Evolutionary conservation across 2,329 filamentous ascomycete genomes (phyloP).

Genomic region (Pestalotiopsis sp.): DNA sequence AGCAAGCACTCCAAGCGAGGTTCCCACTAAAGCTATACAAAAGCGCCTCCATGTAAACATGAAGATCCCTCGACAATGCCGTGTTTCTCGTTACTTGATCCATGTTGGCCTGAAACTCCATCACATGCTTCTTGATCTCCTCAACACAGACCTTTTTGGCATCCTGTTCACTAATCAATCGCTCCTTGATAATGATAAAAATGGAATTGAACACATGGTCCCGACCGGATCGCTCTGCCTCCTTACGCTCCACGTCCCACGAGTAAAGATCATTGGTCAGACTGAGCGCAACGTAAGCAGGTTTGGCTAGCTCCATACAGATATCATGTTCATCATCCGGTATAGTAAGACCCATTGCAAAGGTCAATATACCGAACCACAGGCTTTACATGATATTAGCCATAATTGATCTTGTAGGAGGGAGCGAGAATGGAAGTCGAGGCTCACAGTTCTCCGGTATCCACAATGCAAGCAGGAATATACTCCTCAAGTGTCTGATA

Average conservation of each 20-base stretch:
- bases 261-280: conserved; percentile 44
- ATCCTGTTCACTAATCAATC: conserved; percentile 22
- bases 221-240: conserved; percentile 25
- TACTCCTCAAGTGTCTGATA: conserved; percentile 30
- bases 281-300: conserved; percentile 31
- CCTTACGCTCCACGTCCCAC: conserved; percentile 36
- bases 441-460: conserved; percentile 30
- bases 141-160: conserved; percentile 19
- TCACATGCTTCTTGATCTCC: conserved; percentile 12
- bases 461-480: conserved; percentile 25
- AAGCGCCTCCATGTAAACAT: background rate
- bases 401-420: no score
- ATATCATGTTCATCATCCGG: conserved; percentile 35
- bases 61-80: background rate
- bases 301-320: conserved; percentile 28
- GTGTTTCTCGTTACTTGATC: background rate
- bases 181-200: conserved; percentile 42
- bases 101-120: background rate
- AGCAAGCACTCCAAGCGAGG: background rate
- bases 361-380: conserved; percentile 38
- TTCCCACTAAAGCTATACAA: conserved; percentile 4
- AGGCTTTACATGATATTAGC: conserved; percentile 23
- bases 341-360: conserved; percentile 39
- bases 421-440: no score
- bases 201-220: conserved; percentile 39